Evolutionary conservation across 2,329 filamentous ascomycete species (phyloP).

Genomic region (Westerdykella ornata): DNA sequence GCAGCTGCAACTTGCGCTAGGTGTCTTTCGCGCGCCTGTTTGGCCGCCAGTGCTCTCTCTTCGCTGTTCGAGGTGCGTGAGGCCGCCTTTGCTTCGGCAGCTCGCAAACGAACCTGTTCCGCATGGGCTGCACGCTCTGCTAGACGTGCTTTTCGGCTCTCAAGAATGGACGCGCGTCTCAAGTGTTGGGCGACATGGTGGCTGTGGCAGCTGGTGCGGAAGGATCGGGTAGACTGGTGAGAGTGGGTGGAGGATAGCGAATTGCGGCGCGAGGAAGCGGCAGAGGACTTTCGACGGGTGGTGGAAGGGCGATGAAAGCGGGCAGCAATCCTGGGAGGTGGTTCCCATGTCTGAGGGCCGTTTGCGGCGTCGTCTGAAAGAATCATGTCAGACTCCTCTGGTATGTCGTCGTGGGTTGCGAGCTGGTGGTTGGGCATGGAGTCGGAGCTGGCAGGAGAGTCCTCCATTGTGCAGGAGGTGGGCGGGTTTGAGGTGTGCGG

Average conservation of each 20-base stretch:
- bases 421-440: constrained; percentile 17
- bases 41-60: constrained; percentile 68
- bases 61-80: constrained; percentile 62
- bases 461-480: neutral
- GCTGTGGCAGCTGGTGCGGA: constrained; percentile 57
- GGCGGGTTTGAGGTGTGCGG: neutral
- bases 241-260: constrained; percentile 72
- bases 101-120: constrained; percentile 72
- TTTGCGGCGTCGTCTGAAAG: constrained; percentile 36
- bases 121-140: constrained; percentile 76
- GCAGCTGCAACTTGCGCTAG: constrained; percentile 73
- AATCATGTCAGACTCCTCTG: constrained; percentile 38
- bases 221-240: constrained; percentile 57
- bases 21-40: constrained; percentile 72
- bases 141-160: constrained; percentile 70
- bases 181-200: constrained; percentile 73
- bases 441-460: neutral
- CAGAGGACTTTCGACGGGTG: constrained; percentile 65
- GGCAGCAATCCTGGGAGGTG: constrained; percentile 69
- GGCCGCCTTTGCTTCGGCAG: constrained; percentile 65
- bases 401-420: constrained; percentile 35
- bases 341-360: constrained; percentile 47
- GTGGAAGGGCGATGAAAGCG: constrained; percentile 65
- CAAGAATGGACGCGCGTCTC: constrained; percentile 71
- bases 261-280: constrained; percentile 71